These are phyloP conservation scores for Arctostaphylos glauca DNA, from an alignment of 148 eudicot genomes.

Conservation along the genomic window DNA sequence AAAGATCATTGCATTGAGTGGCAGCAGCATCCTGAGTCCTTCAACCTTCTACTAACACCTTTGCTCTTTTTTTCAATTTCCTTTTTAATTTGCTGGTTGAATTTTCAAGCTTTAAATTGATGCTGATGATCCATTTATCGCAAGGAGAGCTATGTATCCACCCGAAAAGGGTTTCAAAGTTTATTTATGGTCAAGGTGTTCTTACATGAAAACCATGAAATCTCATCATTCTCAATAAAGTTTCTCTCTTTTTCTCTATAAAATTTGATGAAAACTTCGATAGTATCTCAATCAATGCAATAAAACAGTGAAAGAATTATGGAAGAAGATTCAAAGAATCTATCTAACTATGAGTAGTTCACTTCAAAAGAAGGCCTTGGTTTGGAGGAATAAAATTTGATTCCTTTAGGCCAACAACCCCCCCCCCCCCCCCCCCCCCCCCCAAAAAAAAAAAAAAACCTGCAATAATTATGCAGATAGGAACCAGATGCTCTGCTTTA, in stretches of 20 bases:
- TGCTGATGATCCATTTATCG: slow-evolving; percentile 16
- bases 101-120: slow-evolving; percentile 13
- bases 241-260: not conserved
- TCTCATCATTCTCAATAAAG: not conserved
- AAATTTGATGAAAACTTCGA: not conserved
- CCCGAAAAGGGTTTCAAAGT: slow-evolving; percentile 7
- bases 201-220: slow-evolving; percentile 20
- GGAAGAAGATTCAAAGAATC: slow-evolving; percentile 22
- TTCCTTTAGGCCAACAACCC: slow-evolving; percentile 20
- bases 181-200: slow-evolving; percentile 17
- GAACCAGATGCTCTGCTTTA: slow-evolving; percentile 64
- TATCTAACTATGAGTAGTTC: slow-evolving; percentile 1
- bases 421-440: too few species aligned
- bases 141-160: slow-evolving; percentile 19
- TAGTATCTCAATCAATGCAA: not conserved
- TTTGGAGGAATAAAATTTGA: slow-evolving; percentile 12
- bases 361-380: slow-evolving; percentile 7
- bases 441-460: too few species aligned
- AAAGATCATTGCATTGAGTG: not conserved
- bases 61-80: not conserved
- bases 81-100: not conserved
- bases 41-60: slow-evolving; percentile 7
- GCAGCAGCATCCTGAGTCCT: not conserved
- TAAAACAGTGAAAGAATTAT: not conserved
- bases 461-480: slow-evolving; percentile 39